phyloP scores from a whole-genome alignment of 2,329 filamentous ascomycete species.

The Fusarium pseudonygamai region DNA sequence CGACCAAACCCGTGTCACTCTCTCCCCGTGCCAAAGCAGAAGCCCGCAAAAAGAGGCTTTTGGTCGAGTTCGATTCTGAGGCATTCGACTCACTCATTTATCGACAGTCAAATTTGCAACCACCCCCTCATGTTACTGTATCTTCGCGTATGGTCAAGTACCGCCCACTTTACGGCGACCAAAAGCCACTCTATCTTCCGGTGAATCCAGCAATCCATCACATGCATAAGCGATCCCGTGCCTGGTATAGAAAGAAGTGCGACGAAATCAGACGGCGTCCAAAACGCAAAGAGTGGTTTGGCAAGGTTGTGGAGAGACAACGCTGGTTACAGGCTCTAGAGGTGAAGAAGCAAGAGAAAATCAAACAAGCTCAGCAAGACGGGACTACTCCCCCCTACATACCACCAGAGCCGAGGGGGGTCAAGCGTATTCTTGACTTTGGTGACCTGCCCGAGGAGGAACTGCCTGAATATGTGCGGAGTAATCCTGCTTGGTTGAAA shows the following conservation, averaged over 20 bases:
- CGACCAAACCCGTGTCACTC: neutral
- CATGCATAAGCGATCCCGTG: constrained; percentile 53
- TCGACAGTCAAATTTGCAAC: constrained; percentile 42
- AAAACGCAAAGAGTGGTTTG: constrained; percentile 61
- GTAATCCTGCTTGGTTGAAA: constrained; percentile 57
- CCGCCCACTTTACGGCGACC: constrained; percentile 18
- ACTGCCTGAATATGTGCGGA: constrained; percentile 56
- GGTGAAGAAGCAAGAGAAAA: constrained; percentile 19
- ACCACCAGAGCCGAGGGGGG: constrained; percentile 45
- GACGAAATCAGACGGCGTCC: constrained; percentile 60
- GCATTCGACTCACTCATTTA: constrained; percentile 55
- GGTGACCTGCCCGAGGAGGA: constrained; percentile 51
- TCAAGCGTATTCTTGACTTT: constrained; percentile 48
- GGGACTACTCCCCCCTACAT: constrained; percentile 26
- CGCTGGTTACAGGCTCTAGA: constrained; percentile 44
- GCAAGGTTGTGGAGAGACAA: constrained; percentile 54
- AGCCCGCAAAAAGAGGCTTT: constrained; percentile 6
- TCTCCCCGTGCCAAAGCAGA: constrained; percentile 11
- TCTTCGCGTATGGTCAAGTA: neutral
- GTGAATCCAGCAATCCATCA: constrained; percentile 63
- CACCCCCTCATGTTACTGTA: constrained; percentile 38
- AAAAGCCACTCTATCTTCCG: constrained; percentile 53
- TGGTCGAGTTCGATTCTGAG: constrained; percentile 35
- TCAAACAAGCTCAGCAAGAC: constrained; percentile 9
- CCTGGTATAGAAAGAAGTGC: constrained; percentile 60